Percentiles rank a stretch among this genome's conserved stretches.
These are phyloP conservation scores for Perkinsus chesapeaki DNA, from an alignment of 169 alveolate species.

Conservation along the genomic window DNA sequence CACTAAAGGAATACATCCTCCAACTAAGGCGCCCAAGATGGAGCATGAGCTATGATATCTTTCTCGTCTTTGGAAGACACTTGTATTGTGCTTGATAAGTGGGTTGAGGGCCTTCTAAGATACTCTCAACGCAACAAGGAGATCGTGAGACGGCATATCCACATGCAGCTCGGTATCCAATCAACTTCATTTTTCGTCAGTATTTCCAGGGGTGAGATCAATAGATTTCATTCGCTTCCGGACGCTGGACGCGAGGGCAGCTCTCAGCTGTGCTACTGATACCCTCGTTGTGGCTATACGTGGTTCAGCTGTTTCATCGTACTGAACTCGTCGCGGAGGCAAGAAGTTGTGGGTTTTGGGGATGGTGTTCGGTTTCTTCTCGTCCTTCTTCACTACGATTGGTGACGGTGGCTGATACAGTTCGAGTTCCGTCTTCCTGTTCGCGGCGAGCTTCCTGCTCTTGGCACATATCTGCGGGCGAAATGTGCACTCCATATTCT, in stretches of 20 bases:
- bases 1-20: neutral
- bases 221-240: neutral
- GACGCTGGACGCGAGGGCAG: neutral
- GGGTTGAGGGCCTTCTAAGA: neutral
- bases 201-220: neutral
- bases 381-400: neutral
- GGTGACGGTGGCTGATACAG: neutral
- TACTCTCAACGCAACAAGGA: neutral
- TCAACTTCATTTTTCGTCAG: neutral
- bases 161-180: neutral
- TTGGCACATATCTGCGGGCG: neutral
- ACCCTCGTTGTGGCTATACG: neutral
- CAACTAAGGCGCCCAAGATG: neutral
- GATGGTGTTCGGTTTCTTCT: neutral
- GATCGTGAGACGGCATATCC: neutral
- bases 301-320: neutral
- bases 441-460: neutral
- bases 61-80: neutral
- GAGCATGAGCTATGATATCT: neutral
- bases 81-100: neutral
- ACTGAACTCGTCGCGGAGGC: neutral
- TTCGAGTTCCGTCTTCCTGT: neutral
- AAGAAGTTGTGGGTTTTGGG: neutral
- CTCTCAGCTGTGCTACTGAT: neutral
- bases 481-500: neutral